These are phyloP conservation scores for Candida maltosa DNA, from an alignment of 805 yeast genomes.

Conservation along the genomic window DNA sequence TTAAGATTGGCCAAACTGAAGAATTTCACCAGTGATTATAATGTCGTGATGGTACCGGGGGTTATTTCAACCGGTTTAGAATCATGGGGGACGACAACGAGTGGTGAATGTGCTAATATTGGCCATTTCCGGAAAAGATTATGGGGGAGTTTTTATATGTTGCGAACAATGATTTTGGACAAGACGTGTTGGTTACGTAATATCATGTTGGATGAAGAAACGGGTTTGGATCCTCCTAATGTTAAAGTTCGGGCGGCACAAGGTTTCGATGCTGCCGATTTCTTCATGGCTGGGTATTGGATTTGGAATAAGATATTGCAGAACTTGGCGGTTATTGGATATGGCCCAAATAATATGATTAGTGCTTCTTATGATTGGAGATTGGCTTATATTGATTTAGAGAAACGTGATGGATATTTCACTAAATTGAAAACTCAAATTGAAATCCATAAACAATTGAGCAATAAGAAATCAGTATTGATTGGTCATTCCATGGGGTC, in stretches of 20 bases:
- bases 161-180: constrained; percentile 86
- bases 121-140: constrained; percentile 85
- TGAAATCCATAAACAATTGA: constrained; percentile 52
- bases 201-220: constrained; percentile 80
- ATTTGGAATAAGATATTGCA: constrained; percentile 96
- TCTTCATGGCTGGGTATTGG: constrained; percentile 97
- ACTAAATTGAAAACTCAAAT: constrained; percentile 69
- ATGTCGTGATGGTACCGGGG: constrained; percentile 93
- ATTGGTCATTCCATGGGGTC: constrained; percentile 97
- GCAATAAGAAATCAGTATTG: constrained; percentile 68
- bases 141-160: constrained; percentile 98
- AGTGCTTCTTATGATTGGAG: constrained; percentile 98
- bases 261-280: constrained; percentile 96
- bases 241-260: constrained; percentile 84
- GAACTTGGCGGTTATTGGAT: constrained; percentile 89
- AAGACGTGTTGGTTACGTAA: constrained; percentile 93
- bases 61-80: constrained; percentile 94
- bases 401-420: constrained; percentile 83
- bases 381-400: constrained; percentile 83
- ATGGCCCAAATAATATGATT: constrained; percentile 85
- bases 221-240: constrained; percentile 90
- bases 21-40: constrained; percentile 57
- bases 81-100: constrained; percentile 83
- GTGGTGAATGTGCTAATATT: constrained; percentile 74
- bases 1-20: constrained; percentile 49